Evolutionary conservation across 371 early-diverging fungal species (phyloP).

Genomic region (Syncephalastrum monosporum): DNA sequence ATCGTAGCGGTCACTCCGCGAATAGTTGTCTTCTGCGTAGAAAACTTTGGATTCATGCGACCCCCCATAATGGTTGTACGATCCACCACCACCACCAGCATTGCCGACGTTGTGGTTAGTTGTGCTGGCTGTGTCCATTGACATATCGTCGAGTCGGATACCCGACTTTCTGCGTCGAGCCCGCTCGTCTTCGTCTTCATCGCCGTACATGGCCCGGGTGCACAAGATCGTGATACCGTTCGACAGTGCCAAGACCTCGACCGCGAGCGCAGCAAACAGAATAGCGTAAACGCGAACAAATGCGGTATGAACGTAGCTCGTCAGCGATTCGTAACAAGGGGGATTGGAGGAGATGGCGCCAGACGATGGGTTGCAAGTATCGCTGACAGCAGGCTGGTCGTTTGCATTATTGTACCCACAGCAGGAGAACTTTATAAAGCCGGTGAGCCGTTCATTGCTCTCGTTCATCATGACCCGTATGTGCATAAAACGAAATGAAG

Average conservation of each 20-base stretch:
- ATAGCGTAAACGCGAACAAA: conserved; percentile 39
- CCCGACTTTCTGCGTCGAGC: conserved; percentile 48
- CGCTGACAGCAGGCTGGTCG: conserved; percentile 27
- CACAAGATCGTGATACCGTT: conserved; percentile 46
- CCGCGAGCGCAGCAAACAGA: conserved; percentile 40
- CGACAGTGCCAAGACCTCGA: conserved; percentile 40
- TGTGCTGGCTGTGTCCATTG: conserved; percentile 39
- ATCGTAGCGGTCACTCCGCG: conserved; percentile 8
- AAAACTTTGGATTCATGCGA: conserved; percentile 7
- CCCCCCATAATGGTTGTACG: conserved; percentile 18
- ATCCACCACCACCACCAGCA: conserved; percentile 8
- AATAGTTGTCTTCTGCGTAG: conserved; percentile 9
- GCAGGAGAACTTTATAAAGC: conserved; percentile 32
- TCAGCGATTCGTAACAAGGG: conserved; percentile 31
- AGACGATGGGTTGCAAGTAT: conserved; percentile 22
- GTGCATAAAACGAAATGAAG: background rate
- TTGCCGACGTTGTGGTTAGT: background rate
- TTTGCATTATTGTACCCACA: conserved; percentile 42
- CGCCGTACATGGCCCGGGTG: conserved; percentile 24
- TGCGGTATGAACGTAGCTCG: conserved; percentile 19
- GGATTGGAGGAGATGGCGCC: conserved; percentile 12
- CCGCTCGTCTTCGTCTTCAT: conserved; percentile 40
- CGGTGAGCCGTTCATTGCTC: background rate
- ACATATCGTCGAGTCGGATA: conserved; percentile 44
- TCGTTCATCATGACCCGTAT: background rate